Percentiles rank a stretch among this genome's conserved stretches.
Conservation (phyloP, 805 yeast species). For the Yarrowia alimentaria region DNA sequence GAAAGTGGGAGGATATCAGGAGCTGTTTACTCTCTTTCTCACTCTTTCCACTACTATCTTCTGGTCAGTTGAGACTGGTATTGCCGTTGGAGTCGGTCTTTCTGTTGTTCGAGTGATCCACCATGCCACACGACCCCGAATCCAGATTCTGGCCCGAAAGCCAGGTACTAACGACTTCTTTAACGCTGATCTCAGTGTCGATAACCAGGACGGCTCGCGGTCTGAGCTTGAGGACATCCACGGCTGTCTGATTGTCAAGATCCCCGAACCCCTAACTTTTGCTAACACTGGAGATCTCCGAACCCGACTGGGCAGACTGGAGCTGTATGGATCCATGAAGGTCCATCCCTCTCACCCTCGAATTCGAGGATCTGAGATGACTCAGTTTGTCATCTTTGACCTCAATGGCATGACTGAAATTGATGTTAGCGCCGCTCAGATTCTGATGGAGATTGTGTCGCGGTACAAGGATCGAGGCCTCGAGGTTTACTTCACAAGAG, state of each 20-base stretch:
- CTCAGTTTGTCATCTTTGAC: constrained; percentile 67
- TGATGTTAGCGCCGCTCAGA: constrained; percentile 79
- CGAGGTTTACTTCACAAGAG: constrained; percentile 58
- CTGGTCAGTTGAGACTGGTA: constrained; percentile 85
- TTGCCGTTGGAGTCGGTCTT: constrained; percentile 79
- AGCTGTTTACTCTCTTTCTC: constrained; percentile 63
- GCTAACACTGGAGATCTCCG: constrained; percentile 79
- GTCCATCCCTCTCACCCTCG: constrained; percentile 74
- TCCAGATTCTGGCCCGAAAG: constrained; percentile 74
- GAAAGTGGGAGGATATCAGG: constrained; percentile 71
- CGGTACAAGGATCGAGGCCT: constrained; percentile 55
- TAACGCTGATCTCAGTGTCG: constrained; percentile 58
- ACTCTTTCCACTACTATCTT: constrained; percentile 63
- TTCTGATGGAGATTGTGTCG: constrained; percentile 57
- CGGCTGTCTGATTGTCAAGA: constrained; percentile 72
- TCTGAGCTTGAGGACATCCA: constrained; percentile 49
- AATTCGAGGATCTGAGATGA: constrained; percentile 46
- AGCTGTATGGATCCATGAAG: constrained; percentile 68
- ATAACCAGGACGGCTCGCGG: constrained; percentile 41
- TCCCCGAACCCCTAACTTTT: constrained; percentile 87
- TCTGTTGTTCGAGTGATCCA: constrained; percentile 76
- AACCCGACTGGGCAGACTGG: constrained; percentile 63
- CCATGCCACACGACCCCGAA: constrained; percentile 77
- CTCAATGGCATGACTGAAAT: constrained; percentile 76
- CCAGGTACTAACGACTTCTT: constrained; percentile 61